These are phyloP conservation scores for Boletus vermiculosoides DNA, from an alignment of 768 basidiomycete species.

Conservation along the genomic window DNA sequence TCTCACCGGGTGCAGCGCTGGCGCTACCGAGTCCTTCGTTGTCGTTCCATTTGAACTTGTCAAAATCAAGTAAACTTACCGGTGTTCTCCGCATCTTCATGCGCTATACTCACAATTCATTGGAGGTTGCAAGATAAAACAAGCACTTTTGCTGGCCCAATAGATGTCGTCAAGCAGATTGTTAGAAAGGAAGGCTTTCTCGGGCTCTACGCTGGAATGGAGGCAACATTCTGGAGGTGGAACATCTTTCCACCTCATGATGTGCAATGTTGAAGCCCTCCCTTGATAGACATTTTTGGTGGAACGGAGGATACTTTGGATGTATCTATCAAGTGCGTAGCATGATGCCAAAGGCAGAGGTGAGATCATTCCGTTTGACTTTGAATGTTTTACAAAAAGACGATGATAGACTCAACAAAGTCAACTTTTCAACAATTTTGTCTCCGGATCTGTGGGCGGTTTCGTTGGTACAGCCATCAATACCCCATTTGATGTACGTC, in stretches of 20 bases:
- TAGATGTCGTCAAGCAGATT: constrained; percentile 85
- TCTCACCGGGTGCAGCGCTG: constrained; percentile 89
- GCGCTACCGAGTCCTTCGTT: constrained; percentile 93
- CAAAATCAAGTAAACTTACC: constrained; percentile 64
- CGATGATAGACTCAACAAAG: constrained; percentile 55
- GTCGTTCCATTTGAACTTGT: constrained; percentile 97
- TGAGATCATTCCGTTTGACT: constrained; percentile 32
- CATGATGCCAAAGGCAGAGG: constrained; percentile 83
- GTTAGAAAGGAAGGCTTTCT: constrained; percentile 75
- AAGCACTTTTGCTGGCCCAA: constrained; percentile 86
- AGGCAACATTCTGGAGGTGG: constrained; percentile 95
- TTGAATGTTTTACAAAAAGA: not conserved
- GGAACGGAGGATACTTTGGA: constrained; percentile 97
- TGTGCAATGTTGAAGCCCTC: not conserved
- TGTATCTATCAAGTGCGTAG: constrained; percentile 83
- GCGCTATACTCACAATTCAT: not conserved
- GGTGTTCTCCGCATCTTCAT: constrained; percentile 21
- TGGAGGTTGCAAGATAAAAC: constrained; percentile 86
- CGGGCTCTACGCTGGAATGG: constrained; percentile 93
- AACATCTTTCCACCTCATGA: not conserved
- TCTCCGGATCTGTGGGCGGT: constrained; percentile 88
- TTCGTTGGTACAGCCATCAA: constrained; percentile 87
- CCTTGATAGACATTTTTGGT: constrained; percentile 67
- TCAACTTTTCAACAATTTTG: constrained; percentile 85
- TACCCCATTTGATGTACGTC: constrained; percentile 70